A percentile compares a stretch with the other conserved stretches of the same genome.
Evolutionary conservation across 1,139 yeast genomes (phyloP).

Genomic region (Candida tetrigidarum): DNA sequence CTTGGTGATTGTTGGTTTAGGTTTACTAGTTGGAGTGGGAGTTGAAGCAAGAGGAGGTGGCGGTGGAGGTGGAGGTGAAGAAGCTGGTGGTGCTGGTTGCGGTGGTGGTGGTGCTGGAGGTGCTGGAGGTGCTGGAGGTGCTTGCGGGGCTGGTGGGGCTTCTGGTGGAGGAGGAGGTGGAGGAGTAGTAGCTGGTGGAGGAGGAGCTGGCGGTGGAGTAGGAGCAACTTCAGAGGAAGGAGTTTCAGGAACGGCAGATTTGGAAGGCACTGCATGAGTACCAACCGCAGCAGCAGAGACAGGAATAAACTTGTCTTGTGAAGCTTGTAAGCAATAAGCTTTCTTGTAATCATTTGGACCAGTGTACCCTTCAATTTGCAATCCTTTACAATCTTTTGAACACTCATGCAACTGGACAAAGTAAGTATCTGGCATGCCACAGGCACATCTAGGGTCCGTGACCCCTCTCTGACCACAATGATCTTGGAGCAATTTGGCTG

Average conservation of each 20-base stretch:
- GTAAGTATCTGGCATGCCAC: constrained; percentile 5
- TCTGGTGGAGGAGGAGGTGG: not conserved
- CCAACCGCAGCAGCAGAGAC: constrained; percentile 1
- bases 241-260: too few species aligned
- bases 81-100: not conserved
- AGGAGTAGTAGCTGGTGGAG: not conserved
- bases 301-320: not conserved
- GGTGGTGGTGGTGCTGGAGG: too few species aligned
- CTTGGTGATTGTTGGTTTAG: constrained; percentile 3
- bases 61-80: not conserved
- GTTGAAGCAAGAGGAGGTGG: not conserved
- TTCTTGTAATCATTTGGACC: constrained; percentile 7
- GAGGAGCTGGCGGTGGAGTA: not conserved
- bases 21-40: not conserved
- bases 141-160: too few species aligned
- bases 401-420: constrained; percentile 4
- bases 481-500: constrained; percentile 1
- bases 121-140: too few species aligned
- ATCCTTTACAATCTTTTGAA: constrained; percentile 6
- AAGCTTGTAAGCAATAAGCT: constrained; percentile 5
- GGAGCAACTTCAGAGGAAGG: not conserved
- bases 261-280: not conserved
- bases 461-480: constrained; percentile 4
- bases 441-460: constrained; percentile 5
- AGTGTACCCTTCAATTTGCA: constrained; percentile 6